Evolutionary conservation across 805 yeast species (phyloP), one percentile per base, ranked within the genome.

Genomic region (Blastobotrys parvus): DNA sequence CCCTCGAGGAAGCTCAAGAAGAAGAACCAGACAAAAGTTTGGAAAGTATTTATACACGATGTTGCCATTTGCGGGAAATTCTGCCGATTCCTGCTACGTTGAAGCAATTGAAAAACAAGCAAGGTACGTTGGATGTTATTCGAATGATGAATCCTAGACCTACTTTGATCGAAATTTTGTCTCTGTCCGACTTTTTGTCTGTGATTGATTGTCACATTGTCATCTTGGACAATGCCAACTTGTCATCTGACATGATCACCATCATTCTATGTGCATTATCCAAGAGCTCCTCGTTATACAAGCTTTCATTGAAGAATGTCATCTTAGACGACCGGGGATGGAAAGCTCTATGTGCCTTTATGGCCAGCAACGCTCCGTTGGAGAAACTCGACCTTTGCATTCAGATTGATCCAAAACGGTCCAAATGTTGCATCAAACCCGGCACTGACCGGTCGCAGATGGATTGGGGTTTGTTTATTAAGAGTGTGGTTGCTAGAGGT

Each of bases 31-130:
- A 62, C 53, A 2, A 56, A 48, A 67, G 75, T 27, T 72, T 82
- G 42, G 95, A 86, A 53, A 72, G 78, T 37, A 70, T 90, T 56
- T 89, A 89, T 62, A 86, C 96, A 1, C 69, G 97, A 50, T 90
- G 97, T 61, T 89, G 97, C 59, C 97, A 89, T 61, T 67, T 89
- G 45, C 70, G 97, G 43, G 97, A 89, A 56, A 89, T 89, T 45
- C 61, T 89, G 47, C 97, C 97, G 1, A 89, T 89, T 39, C 90
- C 95, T 2, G 90, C 94, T 2, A 87, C 90, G 4, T 57, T 85
- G 52, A 82, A 82, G 55, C 95, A 86, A 58, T 71, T 89, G 48
- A 79, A 78, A 55, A 86, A 83, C 18, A 78, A 87, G 22, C 72
- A 80, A 37, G 79, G 84, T 0, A 94, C 95, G 3, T 61, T 89